Evolutionary conservation across 2,329 filamentous ascomycete species (phyloP).

Genomic region (Chalaropsis thielavioides): DNA sequence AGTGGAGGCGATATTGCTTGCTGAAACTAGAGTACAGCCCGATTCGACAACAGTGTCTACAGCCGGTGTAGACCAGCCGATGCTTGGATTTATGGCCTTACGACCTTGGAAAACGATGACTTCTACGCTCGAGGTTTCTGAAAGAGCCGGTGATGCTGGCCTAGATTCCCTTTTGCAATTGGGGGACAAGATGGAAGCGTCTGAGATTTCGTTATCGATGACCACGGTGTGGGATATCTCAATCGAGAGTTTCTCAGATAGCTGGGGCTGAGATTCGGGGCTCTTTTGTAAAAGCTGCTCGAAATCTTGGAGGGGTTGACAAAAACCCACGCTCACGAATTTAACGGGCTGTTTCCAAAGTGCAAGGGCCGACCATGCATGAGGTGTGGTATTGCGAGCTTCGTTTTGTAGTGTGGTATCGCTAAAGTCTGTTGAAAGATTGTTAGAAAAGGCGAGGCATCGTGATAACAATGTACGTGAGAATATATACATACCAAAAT

Average conservation of each 20-base stretch:
- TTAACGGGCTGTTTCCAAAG: conserved; percentile 36
- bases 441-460: background rate
- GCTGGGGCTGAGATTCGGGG: background rate
- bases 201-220: background rate
- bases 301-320: conserved; percentile 33
- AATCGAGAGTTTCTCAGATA: background rate
- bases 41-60: background rate
- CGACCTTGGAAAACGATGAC: conserved; percentile 53
- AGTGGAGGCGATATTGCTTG: background rate
- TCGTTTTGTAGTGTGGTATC: background rate
- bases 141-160: conserved; percentile 4
- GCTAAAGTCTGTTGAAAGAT: background rate
- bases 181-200: conserved; percentile 5
- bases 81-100: conserved; percentile 20
- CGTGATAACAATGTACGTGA: no score
- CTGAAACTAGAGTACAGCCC: background rate
- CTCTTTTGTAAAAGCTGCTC: background rate
- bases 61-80: background rate
- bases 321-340: conserved; percentile 40
- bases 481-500: background rate
- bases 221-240: background rate
- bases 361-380: conserved; percentile 26
- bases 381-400: conserved; percentile 19
- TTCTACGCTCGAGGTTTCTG: conserved; percentile 34
- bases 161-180: background rate